Conservation (phyloP, 2,329 filamentous ascomycete species). For the Colletotrichum trifolii region DNA sequence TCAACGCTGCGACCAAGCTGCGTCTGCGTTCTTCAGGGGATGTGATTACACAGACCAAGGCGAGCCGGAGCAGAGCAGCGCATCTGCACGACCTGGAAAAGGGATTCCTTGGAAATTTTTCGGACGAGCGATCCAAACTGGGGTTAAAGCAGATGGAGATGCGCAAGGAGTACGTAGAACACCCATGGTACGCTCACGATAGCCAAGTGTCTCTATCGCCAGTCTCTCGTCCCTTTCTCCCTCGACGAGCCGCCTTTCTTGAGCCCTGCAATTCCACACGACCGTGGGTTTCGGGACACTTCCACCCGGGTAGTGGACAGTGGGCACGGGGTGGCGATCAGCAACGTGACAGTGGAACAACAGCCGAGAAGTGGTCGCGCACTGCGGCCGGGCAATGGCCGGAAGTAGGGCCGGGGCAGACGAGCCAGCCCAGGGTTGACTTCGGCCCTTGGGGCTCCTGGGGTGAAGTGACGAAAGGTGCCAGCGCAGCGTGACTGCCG, state of each 20-base stretch:
- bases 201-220: conserved; percentile 1
- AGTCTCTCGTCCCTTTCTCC: conserved; percentile 1
- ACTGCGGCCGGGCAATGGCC: conserved; percentile 31
- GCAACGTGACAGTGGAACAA: conserved; percentile 25
- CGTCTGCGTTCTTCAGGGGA: conserved; percentile 26
- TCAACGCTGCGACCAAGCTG: conserved; percentile 18
- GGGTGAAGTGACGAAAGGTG: conserved; percentile 15
- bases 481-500: conserved; percentile 29
- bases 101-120: conserved; percentile 21
- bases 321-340: conserved; percentile 36
- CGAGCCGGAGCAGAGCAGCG: not conserved
- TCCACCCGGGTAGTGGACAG: conserved; percentile 22
- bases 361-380: conserved; percentile 24
- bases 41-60: conserved; percentile 25
- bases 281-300: conserved; percentile 28
- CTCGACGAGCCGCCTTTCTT: conserved; percentile 25
- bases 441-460: conserved; percentile 12
- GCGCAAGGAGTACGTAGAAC: conserved; percentile 21
- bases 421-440: conserved; percentile 18
- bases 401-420: conserved; percentile 10
- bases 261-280: conserved; percentile 30
- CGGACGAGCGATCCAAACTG: conserved; percentile 20
- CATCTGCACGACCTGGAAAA: conserved; percentile 5
- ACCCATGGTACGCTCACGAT: conserved; percentile 1
- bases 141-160: conserved; percentile 25